These are phyloP conservation scores for Mitragyna speciosa DNA, from an alignment of 257 asterid species.

Conservation along the genomic window DNA sequence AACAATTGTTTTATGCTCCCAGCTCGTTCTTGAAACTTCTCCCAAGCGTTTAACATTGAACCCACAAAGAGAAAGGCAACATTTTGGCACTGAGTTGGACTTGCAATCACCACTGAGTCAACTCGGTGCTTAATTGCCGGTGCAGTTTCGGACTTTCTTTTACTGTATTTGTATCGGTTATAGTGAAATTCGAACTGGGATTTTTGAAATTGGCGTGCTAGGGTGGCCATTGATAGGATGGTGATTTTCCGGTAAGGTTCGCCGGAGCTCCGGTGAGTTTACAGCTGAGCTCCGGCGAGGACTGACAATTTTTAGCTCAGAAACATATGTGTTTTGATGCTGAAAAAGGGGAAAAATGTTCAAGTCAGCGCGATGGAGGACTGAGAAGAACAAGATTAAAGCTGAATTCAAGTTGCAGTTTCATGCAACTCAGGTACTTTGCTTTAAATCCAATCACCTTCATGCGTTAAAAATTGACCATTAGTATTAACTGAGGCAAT, in stretches of 20 bases:
- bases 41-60: constrained; percentile 30
- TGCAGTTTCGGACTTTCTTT: constrained; percentile 17
- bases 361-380: constrained; percentile 85
- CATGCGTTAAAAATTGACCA: background rate
- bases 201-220: constrained; percentile 10
- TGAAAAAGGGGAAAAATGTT: constrained; percentile 54
- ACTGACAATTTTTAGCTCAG: background rate
- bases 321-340: constrained; percentile 38
- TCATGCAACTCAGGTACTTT: constrained; percentile 87
- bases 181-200: constrained; percentile 27
- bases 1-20: constrained; percentile 6
- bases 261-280: constrained; percentile 83
- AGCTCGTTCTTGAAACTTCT: constrained; percentile 30
- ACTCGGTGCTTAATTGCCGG: constrained; percentile 25
- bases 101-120: constrained; percentile 40
- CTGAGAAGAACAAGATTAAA: constrained; percentile 91
- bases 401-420: constrained; percentile 87
- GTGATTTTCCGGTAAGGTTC: constrained; percentile 38
- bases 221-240: constrained; percentile 32
- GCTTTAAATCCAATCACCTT: background rate
- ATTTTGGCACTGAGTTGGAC: constrained; percentile 20
- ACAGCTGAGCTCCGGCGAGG: constrained; percentile 60
- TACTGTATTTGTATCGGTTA: constrained; percentile 3
- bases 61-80: constrained; percentile 10
- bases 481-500: background rate